A percentile compares a stretch with the other conserved stretches of the same genome.
Conservation (phyloP, 257 asterid genomes). For the Coffea eugenioides region DNA sequence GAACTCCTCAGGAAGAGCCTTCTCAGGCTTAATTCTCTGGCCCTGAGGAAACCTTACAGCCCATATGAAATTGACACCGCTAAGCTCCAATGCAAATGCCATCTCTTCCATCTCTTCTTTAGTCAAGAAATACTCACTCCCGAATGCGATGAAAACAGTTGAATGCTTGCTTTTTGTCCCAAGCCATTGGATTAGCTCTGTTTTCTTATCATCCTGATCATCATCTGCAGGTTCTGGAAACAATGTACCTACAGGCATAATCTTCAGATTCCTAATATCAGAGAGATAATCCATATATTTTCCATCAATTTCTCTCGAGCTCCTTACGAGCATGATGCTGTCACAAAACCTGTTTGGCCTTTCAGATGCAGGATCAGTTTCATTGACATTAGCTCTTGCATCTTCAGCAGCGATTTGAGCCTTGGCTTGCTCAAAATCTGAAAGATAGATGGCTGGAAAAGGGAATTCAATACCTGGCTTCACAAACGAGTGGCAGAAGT, state of each 20-base stretch:
- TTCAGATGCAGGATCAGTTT: conserved; percentile 16
- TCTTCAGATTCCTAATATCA: neutral
- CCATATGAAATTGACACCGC: too few species aligned
- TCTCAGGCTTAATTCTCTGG: too few species aligned
- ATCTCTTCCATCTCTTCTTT: too few species aligned
- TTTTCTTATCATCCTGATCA: neutral
- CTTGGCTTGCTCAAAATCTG: conserved; percentile 23
- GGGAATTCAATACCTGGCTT: conserved; percentile 24
- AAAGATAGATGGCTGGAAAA: conserved; percentile 27
- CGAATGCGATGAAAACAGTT: too few species aligned
- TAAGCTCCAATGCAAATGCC: too few species aligned
- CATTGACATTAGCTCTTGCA: conserved; percentile 25
- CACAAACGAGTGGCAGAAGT: conserved; percentile 11
- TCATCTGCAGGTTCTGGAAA: conserved; percentile 3
- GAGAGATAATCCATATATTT: conserved; percentile 42
- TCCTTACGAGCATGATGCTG: conserved; percentile 28
- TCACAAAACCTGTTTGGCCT: neutral
- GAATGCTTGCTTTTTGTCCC: too few species aligned
- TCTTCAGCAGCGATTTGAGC: conserved; percentile 6
- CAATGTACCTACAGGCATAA: conserved; percentile 36
- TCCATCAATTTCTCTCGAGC: conserved; percentile 39
- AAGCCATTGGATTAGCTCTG: too few species aligned
- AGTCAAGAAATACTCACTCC: too few species aligned
- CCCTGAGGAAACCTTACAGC: too few species aligned
- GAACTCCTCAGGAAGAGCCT: too few species aligned